Evolutionary conservation across 306 rosid species (phyloP), one percentile per base, ranked within the genome.

Genomic region (Sechiopsis laciniata): DNA sequence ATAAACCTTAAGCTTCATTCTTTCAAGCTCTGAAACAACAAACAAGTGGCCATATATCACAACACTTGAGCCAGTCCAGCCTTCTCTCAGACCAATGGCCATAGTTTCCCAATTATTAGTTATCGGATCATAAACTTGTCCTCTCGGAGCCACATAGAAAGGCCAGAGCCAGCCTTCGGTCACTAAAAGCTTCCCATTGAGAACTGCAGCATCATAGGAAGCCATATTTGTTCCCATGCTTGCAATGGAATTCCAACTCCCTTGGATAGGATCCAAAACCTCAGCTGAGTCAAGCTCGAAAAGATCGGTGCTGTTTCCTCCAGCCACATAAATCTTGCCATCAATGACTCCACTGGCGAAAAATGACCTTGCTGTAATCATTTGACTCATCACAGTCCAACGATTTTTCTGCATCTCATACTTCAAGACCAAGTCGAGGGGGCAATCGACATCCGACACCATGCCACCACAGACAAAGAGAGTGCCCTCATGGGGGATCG

Each of bases 151-250:
- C 66, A 90, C 94, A 86, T 82, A 83, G 83, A 94, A 94, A 12
- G 98, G 98, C 98, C 98, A 94, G 65, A 89, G 80, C 98, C 98
- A 94, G 35, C 98, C 98, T 81, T 94, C 98, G 0, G 98, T 94
- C 65, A 91, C 97, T 20, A 94, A 83, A 79, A 94, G 91, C 79
- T 89, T 94, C 66, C 95, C 97, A 10, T 89, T 79, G 50, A 94
- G 92, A 72, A 91, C 89, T 16, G 99, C 99, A 32, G 97, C 86
- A 74, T 89, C 99, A 74, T 94, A 91, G 19, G 95, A 89, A 6
- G 99, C 95, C 99, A 94, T 91, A 77, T 91, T 89, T 0, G 96
- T 82, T 74, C 95, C 97, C 99, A 94, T 94, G 80, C 66, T 87
- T 0, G 99, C 85, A 71, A 94, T 83, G 51, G 92, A 74, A 55